phyloP scores from a whole-genome alignment of 1,284 basidiomycete genomes.

The Apiotrichum sp. region DNA sequence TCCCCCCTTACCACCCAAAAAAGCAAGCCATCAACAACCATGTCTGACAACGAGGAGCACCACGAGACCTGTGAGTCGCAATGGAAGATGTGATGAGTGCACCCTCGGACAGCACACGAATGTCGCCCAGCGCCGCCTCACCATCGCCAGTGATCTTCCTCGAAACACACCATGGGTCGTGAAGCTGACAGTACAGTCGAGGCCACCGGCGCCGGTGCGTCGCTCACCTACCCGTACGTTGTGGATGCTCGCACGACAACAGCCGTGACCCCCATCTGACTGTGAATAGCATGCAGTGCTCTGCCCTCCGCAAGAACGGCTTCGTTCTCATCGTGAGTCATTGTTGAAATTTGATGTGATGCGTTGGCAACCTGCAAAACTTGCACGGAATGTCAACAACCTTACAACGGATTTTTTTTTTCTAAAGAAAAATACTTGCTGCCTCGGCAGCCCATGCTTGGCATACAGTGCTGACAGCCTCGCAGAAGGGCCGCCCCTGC shows the following conservation, averaged over 20 bases:
- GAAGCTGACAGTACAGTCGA: neutral
- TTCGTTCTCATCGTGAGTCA: conserved; percentile 76
- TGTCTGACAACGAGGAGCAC: conserved; percentile 80
- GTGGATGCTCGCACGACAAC: neutral
- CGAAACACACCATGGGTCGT: too few species aligned
- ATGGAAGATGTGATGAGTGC: too few species aligned
- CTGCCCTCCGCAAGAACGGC: conserved; percentile 82
- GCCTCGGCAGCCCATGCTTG: too few species aligned
- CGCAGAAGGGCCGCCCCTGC: conserved; percentile 69
- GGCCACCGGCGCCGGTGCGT: conserved; percentile 62
- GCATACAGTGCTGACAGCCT: neutral
- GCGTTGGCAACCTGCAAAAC: too few species aligned
- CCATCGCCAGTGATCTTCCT: too few species aligned
- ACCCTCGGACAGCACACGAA: too few species aligned
- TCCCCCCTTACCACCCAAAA: conserved; percentile 1
- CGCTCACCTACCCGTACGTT: conserved; percentile 59
- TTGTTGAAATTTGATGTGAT: neutral
- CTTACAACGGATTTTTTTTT: neutral
- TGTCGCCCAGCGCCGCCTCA: too few species aligned
- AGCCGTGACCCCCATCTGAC: neutral
- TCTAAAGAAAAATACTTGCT: too few species aligned
- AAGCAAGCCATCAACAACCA: conserved; percentile 32
- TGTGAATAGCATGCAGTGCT: conserved; percentile 67
- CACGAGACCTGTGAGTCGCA: conserved; percentile 73
- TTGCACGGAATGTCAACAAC: neutral